Evolutionary conservation across 1,284 basidiomycete species (phyloP).

Genomic region (Ganoderma sinense): DNA sequence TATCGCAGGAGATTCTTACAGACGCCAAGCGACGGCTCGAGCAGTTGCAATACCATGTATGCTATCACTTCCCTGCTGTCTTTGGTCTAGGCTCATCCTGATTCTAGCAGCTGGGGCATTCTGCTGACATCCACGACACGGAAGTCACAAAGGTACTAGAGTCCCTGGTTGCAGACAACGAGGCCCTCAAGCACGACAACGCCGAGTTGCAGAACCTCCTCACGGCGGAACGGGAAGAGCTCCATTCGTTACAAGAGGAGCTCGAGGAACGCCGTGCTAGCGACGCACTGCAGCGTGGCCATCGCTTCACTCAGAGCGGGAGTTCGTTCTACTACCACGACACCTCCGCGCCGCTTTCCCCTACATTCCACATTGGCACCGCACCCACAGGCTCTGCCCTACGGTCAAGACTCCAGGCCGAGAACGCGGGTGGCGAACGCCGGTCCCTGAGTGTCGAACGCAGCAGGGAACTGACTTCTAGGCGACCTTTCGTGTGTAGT

Average conservation of each 20-base stretch:
- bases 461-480: constrained; percentile 39
- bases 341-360: constrained; percentile 34
- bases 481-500: constrained; percentile 50
- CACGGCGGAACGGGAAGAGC: constrained; percentile 79
- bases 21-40: constrained; percentile 77
- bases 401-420: constrained; percentile 32
- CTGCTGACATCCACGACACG: constrained; percentile 53
- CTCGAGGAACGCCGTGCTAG: constrained; percentile 72
- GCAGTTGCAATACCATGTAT: constrained; percentile 64
- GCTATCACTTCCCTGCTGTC: constrained; percentile 4
- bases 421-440: constrained; percentile 28
- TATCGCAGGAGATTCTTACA: constrained; percentile 75
- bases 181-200: constrained; percentile 82
- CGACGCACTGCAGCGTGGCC: constrained; percentile 38
- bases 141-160: constrained; percentile 79
- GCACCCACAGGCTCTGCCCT: constrained; percentile 34
- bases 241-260: constrained; percentile 74
- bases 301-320: constrained; percentile 36
- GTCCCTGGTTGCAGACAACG: constrained; percentile 84
- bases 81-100: background rate
- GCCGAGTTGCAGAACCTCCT: constrained; percentile 80
- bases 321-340: constrained; percentile 30
- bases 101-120: constrained; percentile 51
- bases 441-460: constrained; percentile 41
- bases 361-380: constrained; percentile 39